phyloP scores from a whole-genome alignment of 1,284 basidiomycete species.

The Trametes hirsuta region DNA sequence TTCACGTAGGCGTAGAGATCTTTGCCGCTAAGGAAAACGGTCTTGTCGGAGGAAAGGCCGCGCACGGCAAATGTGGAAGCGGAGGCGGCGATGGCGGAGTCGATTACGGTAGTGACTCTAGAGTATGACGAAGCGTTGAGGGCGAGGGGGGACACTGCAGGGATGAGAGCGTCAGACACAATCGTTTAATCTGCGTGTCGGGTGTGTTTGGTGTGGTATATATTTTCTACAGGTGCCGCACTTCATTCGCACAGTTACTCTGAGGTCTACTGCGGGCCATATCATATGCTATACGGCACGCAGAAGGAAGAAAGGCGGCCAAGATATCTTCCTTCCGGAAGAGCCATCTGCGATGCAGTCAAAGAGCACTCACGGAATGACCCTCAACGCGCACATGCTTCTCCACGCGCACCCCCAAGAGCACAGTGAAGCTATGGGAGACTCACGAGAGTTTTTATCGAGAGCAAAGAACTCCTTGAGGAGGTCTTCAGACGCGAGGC shows the following conservation, averaged over 20 bases:
- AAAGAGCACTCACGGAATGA: no score
- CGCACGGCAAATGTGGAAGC: constrained; percentile 75
- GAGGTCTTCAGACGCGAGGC: constrained; percentile 88
- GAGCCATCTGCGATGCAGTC: no score
- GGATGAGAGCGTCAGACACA: not conserved
- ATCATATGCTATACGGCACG: no score
- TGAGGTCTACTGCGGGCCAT: no score
- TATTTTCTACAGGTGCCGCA: no score
- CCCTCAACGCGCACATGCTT: no score
- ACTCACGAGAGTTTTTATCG: constrained; percentile 86
- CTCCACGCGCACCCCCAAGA: not conserved
- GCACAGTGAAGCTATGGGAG: not conserved
- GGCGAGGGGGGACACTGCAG: constrained; percentile 77
- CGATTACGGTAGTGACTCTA: constrained; percentile 80
- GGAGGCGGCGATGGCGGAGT: constrained; percentile 72
- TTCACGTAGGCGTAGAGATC: constrained; percentile 78
- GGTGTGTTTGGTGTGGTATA: no score
- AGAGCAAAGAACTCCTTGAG: constrained; percentile 84
- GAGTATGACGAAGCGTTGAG: constrained; percentile 72
- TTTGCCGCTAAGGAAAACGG: constrained; percentile 76
- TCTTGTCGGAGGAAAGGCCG: constrained; percentile 69
- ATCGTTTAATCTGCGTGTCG: no score
- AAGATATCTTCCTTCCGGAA: no score
- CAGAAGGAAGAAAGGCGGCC: no score
- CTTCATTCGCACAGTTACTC: no score